A percentile compares a stretch with the other conserved stretches of the same genome.
These are phyloP conservation scores for Aureobasidium zeae DNA, from an alignment of 2,329 filamentous ascomycete species.

Conservation along the genomic window DNA sequence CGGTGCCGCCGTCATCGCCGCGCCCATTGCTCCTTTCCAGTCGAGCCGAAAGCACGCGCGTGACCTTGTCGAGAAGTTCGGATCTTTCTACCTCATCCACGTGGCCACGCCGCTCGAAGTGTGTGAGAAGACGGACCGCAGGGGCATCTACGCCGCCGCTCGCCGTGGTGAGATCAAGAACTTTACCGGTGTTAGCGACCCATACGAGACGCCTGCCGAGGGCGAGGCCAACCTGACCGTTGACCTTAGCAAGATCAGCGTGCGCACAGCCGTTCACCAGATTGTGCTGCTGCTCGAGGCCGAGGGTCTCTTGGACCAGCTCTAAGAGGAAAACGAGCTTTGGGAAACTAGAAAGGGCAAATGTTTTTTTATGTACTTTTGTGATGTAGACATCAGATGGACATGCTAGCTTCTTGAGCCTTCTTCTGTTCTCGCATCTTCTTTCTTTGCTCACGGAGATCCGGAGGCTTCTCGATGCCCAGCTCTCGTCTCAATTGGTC, in stretches of 20 bases:
- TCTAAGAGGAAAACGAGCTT: slow-evolving; percentile 23
- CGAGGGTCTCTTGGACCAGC: slow-evolving; percentile 71
- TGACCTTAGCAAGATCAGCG: slow-evolving; percentile 74
- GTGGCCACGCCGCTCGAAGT: slow-evolving; percentile 87
- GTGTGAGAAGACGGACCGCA: slow-evolving; percentile 90
- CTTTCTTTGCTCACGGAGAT: slow-evolving; percentile 69
- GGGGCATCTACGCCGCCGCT: slow-evolving; percentile 78
- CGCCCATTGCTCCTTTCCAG: slow-evolving; percentile 91
- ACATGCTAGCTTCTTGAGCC: slow-evolving; percentile 41
- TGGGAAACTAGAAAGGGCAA: neutral
- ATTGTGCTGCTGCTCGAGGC: slow-evolving; percentile 89
- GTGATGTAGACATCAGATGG: slow-evolving; percentile 14
- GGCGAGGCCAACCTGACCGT: slow-evolving; percentile 79
- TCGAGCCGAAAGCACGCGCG: slow-evolving; percentile 65
- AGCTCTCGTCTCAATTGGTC: slow-evolving; percentile 63
- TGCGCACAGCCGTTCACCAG: slow-evolving; percentile 91
- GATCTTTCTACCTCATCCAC: slow-evolving; percentile 90
- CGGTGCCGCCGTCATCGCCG: slow-evolving; percentile 88
- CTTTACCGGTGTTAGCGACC: slow-evolving; percentile 96
- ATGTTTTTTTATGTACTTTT: neutral
- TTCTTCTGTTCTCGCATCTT: slow-evolving; percentile 60
- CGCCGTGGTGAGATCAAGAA: slow-evolving; percentile 88
- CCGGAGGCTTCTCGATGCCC: slow-evolving; percentile 79
- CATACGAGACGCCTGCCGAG: slow-evolving; percentile 77
- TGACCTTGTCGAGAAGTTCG: slow-evolving; percentile 77